phyloP scores from a whole-genome alignment of 768 basidiomycete species.

The Boletellus sp. region DNA sequence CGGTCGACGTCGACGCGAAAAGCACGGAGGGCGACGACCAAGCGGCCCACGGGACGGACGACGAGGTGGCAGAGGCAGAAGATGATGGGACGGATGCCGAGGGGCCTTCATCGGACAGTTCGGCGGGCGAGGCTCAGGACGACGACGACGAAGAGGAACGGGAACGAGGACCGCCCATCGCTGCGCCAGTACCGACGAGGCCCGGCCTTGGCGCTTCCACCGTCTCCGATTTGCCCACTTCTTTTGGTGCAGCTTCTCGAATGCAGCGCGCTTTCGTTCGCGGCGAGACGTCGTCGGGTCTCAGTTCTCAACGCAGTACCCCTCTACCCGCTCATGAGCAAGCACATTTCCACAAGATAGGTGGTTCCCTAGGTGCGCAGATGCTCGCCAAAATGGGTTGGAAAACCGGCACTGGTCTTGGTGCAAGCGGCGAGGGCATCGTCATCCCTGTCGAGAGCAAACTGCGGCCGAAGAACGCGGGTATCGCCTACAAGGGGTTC shows the following conservation, averaged over 20 bases:
- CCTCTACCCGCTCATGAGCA: slow-evolving; percentile 62
- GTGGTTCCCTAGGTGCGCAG: slow-evolving; percentile 76
- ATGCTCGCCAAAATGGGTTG: slow-evolving; percentile 97
- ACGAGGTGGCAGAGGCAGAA: slow-evolving; percentile 30
- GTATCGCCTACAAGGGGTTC: slow-evolving; percentile 85
- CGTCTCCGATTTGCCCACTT: slow-evolving; percentile 30
- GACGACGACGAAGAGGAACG: slow-evolving; percentile 37
- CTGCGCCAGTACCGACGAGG: slow-evolving; percentile 18
- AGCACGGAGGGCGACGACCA: slow-evolving; percentile 38
- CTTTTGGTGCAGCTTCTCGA: slow-evolving; percentile 38
- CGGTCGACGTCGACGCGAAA: slow-evolving; percentile 35
- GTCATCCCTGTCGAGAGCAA: slow-evolving; percentile 86
- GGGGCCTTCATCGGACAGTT: slow-evolving; percentile 30
- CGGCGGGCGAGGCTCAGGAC: slow-evolving; percentile 33
- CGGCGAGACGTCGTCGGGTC: slow-evolving; percentile 38
- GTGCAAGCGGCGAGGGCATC: slow-evolving; percentile 72
- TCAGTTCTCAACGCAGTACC: slow-evolving; percentile 41
- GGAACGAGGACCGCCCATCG: slow-evolving; percentile 28
- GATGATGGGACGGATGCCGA: slow-evolving; percentile 39
- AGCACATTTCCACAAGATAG: slow-evolving; percentile 79
- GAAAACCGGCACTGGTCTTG: slow-evolving; percentile 78
- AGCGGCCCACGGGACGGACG: slow-evolving; percentile 34
- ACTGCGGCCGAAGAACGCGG: slow-evolving; percentile 78
- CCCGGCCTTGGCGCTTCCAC: slow-evolving; percentile 25
- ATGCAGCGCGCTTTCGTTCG: slow-evolving; percentile 55